A percentile compares a stretch with the other conserved stretches of the same genome.
Evolutionary conservation across 371 early-diverging fungal species (phyloP).

Genomic region (Blastocladiella emersonii): DNA sequence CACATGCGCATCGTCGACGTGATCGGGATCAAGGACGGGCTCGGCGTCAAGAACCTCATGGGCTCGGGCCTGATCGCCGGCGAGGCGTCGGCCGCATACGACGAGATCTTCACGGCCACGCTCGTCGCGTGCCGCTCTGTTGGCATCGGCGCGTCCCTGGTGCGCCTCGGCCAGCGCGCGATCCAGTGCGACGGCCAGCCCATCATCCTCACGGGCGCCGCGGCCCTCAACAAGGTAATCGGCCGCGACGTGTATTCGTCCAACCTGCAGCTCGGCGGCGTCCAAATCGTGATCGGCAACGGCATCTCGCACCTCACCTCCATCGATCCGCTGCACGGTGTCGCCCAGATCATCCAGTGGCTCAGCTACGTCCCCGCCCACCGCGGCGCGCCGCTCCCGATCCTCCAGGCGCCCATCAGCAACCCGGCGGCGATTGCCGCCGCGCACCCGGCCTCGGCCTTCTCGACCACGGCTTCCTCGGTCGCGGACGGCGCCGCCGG

Average conservation of each 20-base stretch:
- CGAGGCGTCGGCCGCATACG: constrained; percentile 87
- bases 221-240: constrained; percentile 95
- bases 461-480: constrained; percentile 22
- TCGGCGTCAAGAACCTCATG: constrained; percentile 97
- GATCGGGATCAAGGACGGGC: constrained; percentile 76
- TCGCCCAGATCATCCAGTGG: constrained; percentile 88
- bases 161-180: constrained; percentile 93
- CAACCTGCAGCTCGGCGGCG: constrained; percentile 97
- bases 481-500: constrained; percentile 23
- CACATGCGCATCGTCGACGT: constrained; percentile 78
- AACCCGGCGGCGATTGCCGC: constrained; percentile 10
- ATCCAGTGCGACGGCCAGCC: constrained; percentile 96
- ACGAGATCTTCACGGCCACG: constrained; percentile 93
- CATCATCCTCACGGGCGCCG: constrained; percentile 95
- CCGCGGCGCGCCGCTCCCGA: constrained; percentile 46
- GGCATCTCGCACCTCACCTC: constrained; percentile 94
- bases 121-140: constrained; percentile 96
- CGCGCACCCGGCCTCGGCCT: constrained; percentile 15
- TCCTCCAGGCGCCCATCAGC: constrained; percentile 10
- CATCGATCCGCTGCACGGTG: constrained; percentile 84
- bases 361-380: constrained; percentile 73
- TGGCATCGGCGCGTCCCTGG: constrained; percentile 97
- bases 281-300: constrained; percentile 97
- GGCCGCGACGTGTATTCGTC: constrained; percentile 96
- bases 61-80: constrained; percentile 98